Evolutionary conservation across 192 early-diverging fungal species (phyloP).

Genomic region (Coemansia sp.): DNA sequence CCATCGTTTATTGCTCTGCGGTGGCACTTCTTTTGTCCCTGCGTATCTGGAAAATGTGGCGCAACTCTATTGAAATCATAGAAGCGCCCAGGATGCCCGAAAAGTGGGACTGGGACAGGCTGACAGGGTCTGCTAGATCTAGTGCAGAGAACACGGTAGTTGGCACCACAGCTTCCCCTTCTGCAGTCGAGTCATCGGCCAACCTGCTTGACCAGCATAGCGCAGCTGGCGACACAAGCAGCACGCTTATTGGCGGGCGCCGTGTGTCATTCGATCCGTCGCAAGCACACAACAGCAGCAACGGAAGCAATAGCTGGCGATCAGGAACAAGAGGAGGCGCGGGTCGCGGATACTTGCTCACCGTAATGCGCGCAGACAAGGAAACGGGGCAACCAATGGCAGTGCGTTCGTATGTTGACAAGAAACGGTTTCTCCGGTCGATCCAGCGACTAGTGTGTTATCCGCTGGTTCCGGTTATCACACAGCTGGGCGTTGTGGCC

Average conservation of each 20-base stretch:
- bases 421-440: conserved; percentile 38
- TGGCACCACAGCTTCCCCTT: background rate
- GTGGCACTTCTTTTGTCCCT: conserved; percentile 22
- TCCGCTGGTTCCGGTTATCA: conserved; percentile 45
- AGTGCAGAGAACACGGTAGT: conserved; percentile 13
- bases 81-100: conserved; percentile 37
- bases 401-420: conserved; percentile 40
- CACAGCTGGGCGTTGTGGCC: conserved; percentile 44
- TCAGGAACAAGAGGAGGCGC: background rate
- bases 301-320: background rate
- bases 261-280: conserved; percentile 10
- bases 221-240: background rate
- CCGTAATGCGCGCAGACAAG: conserved; percentile 18
- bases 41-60: conserved; percentile 44
- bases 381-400: conserved; percentile 19
- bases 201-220: background rate
- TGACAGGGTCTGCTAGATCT: conserved; percentile 14
- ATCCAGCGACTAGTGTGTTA: conserved; percentile 45
- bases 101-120: conserved; percentile 47
- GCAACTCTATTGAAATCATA: conserved; percentile 31
- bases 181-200: background rate
- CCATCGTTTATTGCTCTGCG: conserved; percentile 29
- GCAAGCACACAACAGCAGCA: background rate
- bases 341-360: conserved; percentile 37
- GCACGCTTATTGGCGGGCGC: background rate